A percentile compares a stretch with the other conserved stretches of the same genome.
Evolutionary conservation across 2,329 filamentous ascomycete species (phyloP).

Genomic region (Paraphaeosphaeria sporulosa): DNA sequence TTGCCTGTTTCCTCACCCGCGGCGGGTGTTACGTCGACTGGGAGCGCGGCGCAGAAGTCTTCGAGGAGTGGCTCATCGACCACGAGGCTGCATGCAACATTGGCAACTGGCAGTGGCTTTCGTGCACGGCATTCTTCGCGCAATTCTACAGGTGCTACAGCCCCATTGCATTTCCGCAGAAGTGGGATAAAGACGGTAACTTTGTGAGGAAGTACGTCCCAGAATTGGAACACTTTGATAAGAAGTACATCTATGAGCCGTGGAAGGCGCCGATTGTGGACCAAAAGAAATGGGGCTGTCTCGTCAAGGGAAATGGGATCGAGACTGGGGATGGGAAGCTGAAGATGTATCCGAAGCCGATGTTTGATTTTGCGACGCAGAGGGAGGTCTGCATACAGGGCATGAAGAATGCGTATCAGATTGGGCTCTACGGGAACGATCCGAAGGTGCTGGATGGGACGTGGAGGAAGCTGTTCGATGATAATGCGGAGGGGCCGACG

Average conservation of each 20-base stretch:
- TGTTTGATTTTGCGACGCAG: slow-evolving; percentile 76
- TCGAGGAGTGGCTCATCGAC: slow-evolving; percentile 78
- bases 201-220: slow-evolving; percentile 73
- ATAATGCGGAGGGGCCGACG: slow-evolving; percentile 56
- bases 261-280: slow-evolving; percentile 75
- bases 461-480: slow-evolving; percentile 60
- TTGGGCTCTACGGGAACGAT: slow-evolving; percentile 71
- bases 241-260: slow-evolving; percentile 80
- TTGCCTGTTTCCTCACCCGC: slow-evolving; percentile 81
- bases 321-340: slow-evolving; percentile 53
- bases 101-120: slow-evolving; percentile 82
- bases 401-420: slow-evolving; percentile 74
- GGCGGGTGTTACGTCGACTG: slow-evolving; percentile 81
- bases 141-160: slow-evolving; percentile 76
- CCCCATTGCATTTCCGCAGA: slow-evolving; percentile 75
- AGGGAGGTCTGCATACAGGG: slow-evolving; percentile 69
- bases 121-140: slow-evolving; percentile 76
- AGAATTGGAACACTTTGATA: slow-evolving; percentile 67
- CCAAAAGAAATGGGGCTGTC: slow-evolving; percentile 72
- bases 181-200: slow-evolving; percentile 74
- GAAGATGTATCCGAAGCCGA: slow-evolving; percentile 71
- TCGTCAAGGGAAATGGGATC: slow-evolving; percentile 58
- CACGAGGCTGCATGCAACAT: slow-evolving; percentile 77
- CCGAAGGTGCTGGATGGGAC: slow-evolving; percentile 67
- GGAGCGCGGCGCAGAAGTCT: slow-evolving; percentile 80